Evolutionary conservation across 2,329 filamentous ascomycete genomes (phyloP), one percentile per base, ranked within the genome.

Genomic region (Leptodontidium sp.): DNA sequence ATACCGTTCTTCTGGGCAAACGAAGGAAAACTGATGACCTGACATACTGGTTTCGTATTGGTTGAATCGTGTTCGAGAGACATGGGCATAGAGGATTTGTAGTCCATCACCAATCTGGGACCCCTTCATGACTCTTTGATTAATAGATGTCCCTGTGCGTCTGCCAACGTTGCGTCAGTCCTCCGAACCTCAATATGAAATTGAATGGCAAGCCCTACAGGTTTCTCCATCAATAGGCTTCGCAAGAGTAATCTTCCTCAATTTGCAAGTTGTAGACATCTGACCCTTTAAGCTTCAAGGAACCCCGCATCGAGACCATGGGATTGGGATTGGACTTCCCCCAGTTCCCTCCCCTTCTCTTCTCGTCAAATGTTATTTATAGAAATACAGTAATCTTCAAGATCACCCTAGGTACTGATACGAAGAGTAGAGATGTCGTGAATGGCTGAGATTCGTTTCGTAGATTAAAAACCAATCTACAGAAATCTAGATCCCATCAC

Each of bases 391-490:
- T 32, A 32, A 4, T 40, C 8, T 40, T 40, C 38, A 40, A 35
- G 26, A 55, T 35, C 15, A n/a, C 29, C 21, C 29, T 32, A 21
- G 21, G 21, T 32, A 32, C 29, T 32, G 29, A 32, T 32, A 32
- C 29, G 29, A 32, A 32, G 29, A 4, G 29, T 32, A 32, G 29
- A 32, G 29, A 32, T 32, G 14, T 53, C 50, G 24, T 53, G 35
- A 55, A 55, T 55, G 29, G 26, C 52, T 35, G 29, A 32, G 5
- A 55, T 55, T n/a, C 52, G 29, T 40, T 11, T 12, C 7, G 9
- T 55, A 55, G 2, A 55, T 55, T 55, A 55, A 55, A 55, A 55
- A n/a, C 26, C 52, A 55, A 26, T 35, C 14, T 35, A 32, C 38
- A 12, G 38, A 6, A 47, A 47, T 47, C 12, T 47, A 47, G 45